These are phyloP conservation scores for Candida sonorensis DNA, from an alignment of 805 yeast genomes.

Conservation along the genomic window DNA sequence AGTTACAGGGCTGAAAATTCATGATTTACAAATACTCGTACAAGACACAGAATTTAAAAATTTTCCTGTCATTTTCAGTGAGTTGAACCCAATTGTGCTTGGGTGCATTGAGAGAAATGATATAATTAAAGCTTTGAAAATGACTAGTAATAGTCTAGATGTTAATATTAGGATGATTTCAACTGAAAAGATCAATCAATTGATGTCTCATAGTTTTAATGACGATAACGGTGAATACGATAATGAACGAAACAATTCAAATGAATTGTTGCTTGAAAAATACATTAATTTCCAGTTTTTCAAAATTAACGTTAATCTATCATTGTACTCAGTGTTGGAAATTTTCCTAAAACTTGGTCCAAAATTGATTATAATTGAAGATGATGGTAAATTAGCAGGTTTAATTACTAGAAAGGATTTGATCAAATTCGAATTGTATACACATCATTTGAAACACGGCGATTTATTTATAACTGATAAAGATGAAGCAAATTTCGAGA, in stretches of 20 bases:
- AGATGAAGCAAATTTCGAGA: slow-evolving; percentile 16
- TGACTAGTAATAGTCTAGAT: slow-evolving; percentile 11
- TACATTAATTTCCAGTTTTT: slow-evolving; percentile 54
- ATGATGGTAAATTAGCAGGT: slow-evolving; percentile 59
- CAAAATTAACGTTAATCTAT: slow-evolving; percentile 43
- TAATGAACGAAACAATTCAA: background rate
- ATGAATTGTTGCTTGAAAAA: slow-evolving; percentile 20
- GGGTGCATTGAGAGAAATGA: slow-evolving; percentile 43
- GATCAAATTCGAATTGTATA: slow-evolving; percentile 47
- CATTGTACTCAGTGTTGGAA: slow-evolving; percentile 56
- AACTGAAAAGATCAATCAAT: slow-evolving; percentile 1
- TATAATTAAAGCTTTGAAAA: slow-evolving; percentile 24
- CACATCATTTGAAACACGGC: slow-evolving; percentile 23
- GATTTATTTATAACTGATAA: slow-evolving; percentile 16
- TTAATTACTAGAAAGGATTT: slow-evolving; percentile 83
- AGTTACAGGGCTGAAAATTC: slow-evolving; percentile 26
- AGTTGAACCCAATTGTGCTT: slow-evolving; percentile 30
- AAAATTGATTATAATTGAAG: slow-evolving; percentile 58
- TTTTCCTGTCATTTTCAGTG: slow-evolving; percentile 46
- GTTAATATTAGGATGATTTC: slow-evolving; percentile 10
- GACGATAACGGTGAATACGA: too few relatives aligned
- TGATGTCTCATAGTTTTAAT: too few relatives aligned
- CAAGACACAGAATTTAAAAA: slow-evolving; percentile 34
- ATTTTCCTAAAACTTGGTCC: slow-evolving; percentile 80
- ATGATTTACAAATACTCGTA: slow-evolving; percentile 28